phyloP scores from a whole-genome alignment of 768 basidiomycete species.

The Paxillus involutus region DNA sequence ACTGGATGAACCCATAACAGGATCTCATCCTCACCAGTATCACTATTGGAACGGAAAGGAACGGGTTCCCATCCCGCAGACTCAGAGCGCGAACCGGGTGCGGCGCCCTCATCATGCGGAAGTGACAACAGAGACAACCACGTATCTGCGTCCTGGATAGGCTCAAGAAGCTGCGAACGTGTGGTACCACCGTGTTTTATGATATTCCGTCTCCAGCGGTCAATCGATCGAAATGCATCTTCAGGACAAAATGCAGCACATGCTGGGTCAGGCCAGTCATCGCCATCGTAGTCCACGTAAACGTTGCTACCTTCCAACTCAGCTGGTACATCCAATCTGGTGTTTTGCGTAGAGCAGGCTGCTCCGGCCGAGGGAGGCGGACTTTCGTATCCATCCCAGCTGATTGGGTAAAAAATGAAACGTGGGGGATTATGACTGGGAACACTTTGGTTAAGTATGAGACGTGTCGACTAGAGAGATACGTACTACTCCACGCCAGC shows the following conservation, averaged over 20 bases:
- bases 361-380: conserved; percentile 34
- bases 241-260: conserved; percentile 17
- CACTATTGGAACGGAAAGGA: conserved; percentile 1
- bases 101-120: background rate
- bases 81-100: background rate
- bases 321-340: background rate
- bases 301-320: background rate
- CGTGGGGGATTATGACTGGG: conserved; percentile 17
- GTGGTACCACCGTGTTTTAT: conserved; percentile 1
- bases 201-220: conserved; percentile 22
- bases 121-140: conserved; percentile 10
- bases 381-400: conserved; percentile 22
- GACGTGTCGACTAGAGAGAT: no score
- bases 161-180: conserved; percentile 12
- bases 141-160: conserved; percentile 13
- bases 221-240: conserved; percentile 23
- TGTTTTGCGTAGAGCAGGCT: conserved; percentile 36
- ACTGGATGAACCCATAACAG: conserved; percentile 14
- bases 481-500: conserved; percentile 14
- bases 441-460: background rate
- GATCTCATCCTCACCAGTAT: conserved; percentile 10
- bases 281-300: conserved; percentile 11
- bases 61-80: background rate
- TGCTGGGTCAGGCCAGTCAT: conserved; percentile 36
- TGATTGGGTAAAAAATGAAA: conserved; percentile 27